phyloP scores from a whole-genome alignment of 495 filamentous ascomycete species.

The Neurospora africana region DNA sequence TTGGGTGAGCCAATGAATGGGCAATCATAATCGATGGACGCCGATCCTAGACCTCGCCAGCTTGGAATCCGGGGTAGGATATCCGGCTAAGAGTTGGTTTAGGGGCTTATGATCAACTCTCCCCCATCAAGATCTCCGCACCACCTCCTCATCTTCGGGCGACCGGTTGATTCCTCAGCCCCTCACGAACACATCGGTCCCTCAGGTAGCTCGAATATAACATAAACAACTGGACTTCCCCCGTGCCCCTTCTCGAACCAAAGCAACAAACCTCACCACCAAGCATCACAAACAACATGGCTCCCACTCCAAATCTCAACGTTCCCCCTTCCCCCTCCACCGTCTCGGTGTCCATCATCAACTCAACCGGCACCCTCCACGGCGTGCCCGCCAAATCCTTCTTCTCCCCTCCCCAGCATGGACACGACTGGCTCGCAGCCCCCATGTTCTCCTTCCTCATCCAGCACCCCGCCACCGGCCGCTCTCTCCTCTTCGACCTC shows the following conservation, averaged over 20 bases:
- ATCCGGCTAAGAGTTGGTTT: background rate
- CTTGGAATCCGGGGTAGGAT: background rate
- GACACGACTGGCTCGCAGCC: slow-evolving; percentile 27
- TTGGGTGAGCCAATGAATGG: background rate
- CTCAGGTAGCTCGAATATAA: background rate
- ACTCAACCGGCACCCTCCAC: slow-evolving; percentile 33
- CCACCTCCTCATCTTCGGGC: background rate
- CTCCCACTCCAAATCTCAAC: slow-evolving; percentile 26
- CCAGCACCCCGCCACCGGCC: slow-evolving; percentile 31
- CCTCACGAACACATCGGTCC: background rate
- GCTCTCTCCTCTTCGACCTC: slow-evolving; percentile 47
- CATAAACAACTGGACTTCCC: background rate
- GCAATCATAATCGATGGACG: background rate
- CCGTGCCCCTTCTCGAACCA: background rate
- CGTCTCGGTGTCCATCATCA: slow-evolving; percentile 46
- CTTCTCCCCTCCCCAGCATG: slow-evolving; percentile 32
- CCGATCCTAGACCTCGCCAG: background rate
- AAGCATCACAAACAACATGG: background rate
- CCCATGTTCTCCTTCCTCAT: slow-evolving; percentile 48
- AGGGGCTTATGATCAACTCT: background rate
- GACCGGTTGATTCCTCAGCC: background rate
- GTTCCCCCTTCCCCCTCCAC: slow-evolving; percentile 37
- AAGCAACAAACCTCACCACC: background rate
- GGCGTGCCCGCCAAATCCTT: slow-evolving; percentile 24
- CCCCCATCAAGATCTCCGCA: background rate